These are phyloP conservation scores for Bassia scoparia DNA, from an alignment of 148 eudicot species.

Conservation along the genomic window DNA sequence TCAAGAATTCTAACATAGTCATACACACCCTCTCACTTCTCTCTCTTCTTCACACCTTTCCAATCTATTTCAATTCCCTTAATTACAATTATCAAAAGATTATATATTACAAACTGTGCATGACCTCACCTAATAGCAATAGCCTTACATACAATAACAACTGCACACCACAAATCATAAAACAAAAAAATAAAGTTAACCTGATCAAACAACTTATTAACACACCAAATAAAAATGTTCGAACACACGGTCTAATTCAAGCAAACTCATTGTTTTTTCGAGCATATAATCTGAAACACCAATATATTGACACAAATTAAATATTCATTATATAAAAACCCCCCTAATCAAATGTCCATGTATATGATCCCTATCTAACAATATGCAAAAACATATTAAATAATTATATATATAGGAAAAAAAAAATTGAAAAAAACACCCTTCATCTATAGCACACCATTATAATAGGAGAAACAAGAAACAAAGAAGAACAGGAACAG, in stretches of 20 bases:
- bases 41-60: not conserved
- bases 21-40: not conserved
- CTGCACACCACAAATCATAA: not conserved
- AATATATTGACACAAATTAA: constrained; percentile 39
- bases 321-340: constrained; percentile 15
- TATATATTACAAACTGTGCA: no score
- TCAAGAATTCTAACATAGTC: constrained; percentile 4
- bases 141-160: no score
- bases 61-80: not conserved
- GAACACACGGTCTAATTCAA: constrained; percentile 31
- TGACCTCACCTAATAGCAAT: no score
- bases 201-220: no score
- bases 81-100: no score
- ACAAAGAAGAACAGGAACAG: not conserved
- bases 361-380: constrained; percentile 60
- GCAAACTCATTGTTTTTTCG: constrained; percentile 12
- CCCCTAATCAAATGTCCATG: constrained; percentile 26
- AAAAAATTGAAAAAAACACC: constrained; percentile 20
- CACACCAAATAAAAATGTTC: not conserved
- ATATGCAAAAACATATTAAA: constrained; percentile 26
- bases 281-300: constrained; percentile 18
- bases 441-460: constrained; percentile 37
- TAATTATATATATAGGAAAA: constrained; percentile 19
- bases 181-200: not conserved
- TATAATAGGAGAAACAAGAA: constrained; percentile 10